phyloP scores from a whole-genome alignment of 2,329 filamentous ascomycete genomes.

The Diaporthe vexans region DNA sequence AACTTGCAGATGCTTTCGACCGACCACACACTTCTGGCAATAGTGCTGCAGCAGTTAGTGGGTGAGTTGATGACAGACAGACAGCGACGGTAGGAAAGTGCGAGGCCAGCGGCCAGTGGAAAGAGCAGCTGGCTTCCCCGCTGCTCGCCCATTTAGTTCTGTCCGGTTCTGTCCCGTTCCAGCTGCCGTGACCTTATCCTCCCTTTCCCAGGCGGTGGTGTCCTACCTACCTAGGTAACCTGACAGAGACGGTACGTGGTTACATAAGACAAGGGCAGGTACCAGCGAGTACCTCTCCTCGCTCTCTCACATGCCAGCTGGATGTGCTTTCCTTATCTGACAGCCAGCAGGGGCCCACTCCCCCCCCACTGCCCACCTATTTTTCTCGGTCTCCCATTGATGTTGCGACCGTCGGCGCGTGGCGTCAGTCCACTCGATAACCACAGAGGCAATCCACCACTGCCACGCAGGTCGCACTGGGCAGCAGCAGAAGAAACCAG shows the following conservation, averaged over 20 bases:
- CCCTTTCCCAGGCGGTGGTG: neutral
- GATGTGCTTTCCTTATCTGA: constrained; percentile 28
- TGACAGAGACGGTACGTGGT: neutral
- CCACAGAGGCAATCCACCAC: neutral
- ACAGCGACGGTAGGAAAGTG: neutral
- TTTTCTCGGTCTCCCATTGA: constrained; percentile 18
- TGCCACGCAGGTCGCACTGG: neutral
- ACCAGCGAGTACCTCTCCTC: constrained; percentile 1
- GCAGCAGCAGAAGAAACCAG: neutral
- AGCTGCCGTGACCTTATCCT: neutral
- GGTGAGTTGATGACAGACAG: neutral
- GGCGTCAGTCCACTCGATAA: constrained; percentile 35
- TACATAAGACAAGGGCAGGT: constrained; percentile 1
- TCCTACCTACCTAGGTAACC: too few relatives aligned
- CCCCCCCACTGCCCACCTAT: constrained; percentile 33
- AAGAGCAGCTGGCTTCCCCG: neutral
- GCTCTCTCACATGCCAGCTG: constrained; percentile 26
- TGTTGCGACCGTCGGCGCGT: constrained; percentile 23
- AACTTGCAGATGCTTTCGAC: constrained; percentile 13
- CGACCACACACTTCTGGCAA: constrained; percentile 14
- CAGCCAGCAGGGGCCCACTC: constrained; percentile 1
- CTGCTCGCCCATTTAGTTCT: neutral
- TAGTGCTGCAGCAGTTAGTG: neutral
- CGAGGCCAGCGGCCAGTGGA: neutral
- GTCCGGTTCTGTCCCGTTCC: constrained; percentile 6